Evolutionary conservation across 768 basidiomycete genomes (phyloP).

Genomic region (Pulveroboletus ravenelii): DNA sequence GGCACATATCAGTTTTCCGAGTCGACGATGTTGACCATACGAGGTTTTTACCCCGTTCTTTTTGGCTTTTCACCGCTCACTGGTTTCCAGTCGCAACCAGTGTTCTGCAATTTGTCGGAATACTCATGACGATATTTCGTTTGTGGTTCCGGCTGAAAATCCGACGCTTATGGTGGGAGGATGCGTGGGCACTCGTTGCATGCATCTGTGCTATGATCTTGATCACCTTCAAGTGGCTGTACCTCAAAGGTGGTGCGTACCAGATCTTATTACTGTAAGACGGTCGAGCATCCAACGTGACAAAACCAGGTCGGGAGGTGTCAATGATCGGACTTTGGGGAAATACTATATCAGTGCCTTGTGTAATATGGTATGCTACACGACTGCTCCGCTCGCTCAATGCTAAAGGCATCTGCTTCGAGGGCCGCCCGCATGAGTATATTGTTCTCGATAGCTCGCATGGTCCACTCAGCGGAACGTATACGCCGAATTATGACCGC

Average conservation of each 20-base stretch:
- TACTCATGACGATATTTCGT: constrained; percentile 16
- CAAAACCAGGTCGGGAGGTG: constrained; percentile 2
- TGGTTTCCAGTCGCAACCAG: constrained; percentile 2
- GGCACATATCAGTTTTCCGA: constrained; percentile 9
- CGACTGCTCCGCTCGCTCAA: not conserved
- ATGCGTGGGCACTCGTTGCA: constrained; percentile 14
- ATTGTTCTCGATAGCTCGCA: constrained; percentile 18
- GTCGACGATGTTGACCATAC: constrained; percentile 5
- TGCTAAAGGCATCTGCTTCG: not conserved
- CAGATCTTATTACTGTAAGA: not conserved
- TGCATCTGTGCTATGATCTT: constrained; percentile 1
- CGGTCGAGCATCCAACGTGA: not conserved
- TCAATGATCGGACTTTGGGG: constrained; percentile 14
- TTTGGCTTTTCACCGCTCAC: not conserved
- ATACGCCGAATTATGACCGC: constrained; percentile 8
- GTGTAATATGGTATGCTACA: constrained; percentile 15
- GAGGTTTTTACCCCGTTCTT: constrained; percentile 3
- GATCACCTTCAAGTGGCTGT: constrained; percentile 11
- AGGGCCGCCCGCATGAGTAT: constrained; percentile 24
- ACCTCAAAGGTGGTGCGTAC: constrained; percentile 17
- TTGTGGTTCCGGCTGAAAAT: constrained; percentile 15
- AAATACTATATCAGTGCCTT: not conserved
- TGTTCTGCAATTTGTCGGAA: constrained; percentile 9
- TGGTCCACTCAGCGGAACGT: constrained; percentile 9
- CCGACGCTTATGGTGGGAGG: constrained; percentile 22